Conservation (phyloP, 495 filamentous ascomycete species). For the Rhypophila decipiens region DNA sequence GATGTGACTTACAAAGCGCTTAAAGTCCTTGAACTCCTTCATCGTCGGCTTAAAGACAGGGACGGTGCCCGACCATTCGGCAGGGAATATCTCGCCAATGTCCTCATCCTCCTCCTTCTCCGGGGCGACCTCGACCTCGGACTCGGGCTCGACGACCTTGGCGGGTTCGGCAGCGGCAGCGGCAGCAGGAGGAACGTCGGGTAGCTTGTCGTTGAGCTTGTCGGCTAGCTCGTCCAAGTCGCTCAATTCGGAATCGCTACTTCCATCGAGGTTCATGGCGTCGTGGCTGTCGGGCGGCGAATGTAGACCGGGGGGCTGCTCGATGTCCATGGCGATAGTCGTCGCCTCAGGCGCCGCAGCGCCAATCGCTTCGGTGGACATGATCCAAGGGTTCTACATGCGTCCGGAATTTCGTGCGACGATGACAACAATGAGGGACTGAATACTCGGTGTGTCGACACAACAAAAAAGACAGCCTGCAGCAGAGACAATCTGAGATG, state of each 20-base stretch:
- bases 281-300: slow-evolving; percentile 48
- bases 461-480: background rate
- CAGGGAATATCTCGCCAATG: slow-evolving; percentile 67
- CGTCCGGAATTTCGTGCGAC: slow-evolving; percentile 19
- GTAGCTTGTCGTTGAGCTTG: slow-evolving; percentile 19
- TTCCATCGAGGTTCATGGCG: slow-evolving; percentile 40
- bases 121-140: slow-evolving; percentile 19
- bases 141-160: slow-evolving; percentile 14
- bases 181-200: background rate
- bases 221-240: slow-evolving; percentile 43
- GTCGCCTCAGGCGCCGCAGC: slow-evolving; percentile 25
- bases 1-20: slow-evolving; percentile 55
- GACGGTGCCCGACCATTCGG: slow-evolving; percentile 84
- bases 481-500: too few species aligned
- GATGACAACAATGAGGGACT: slow-evolving; percentile 3
- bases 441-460: background rate
- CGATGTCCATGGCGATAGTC: slow-evolving; percentile 18
- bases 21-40: slow-evolving; percentile 89
- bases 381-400: slow-evolving; percentile 33
- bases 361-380: slow-evolving; percentile 36
- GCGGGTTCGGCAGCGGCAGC: slow-evolving; percentile 1
- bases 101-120: slow-evolving; percentile 51
- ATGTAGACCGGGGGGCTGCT: slow-evolving; percentile 29
- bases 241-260: slow-evolving; percentile 53
- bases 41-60: slow-evolving; percentile 95